A percentile compares a stretch with the other conserved stretches of the same genome.
Evolutionary conservation across 169 alveolate species (phyloP).

Genomic region (Plasmodium fragile): DNA sequence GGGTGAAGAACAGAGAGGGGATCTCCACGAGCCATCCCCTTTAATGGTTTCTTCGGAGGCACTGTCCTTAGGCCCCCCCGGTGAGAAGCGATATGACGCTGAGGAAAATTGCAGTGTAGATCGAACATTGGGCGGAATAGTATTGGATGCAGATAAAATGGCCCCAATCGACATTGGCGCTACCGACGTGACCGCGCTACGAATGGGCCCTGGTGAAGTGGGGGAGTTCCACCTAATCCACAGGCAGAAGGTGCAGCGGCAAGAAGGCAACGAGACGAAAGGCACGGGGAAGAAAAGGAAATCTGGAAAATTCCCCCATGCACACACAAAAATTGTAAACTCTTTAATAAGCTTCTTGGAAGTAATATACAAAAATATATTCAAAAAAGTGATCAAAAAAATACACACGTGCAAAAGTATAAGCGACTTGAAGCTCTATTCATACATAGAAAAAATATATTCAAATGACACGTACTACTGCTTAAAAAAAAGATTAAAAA

Average conservation of each 20-base stretch:
- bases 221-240: conserved; percentile 22
- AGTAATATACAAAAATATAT: conserved; percentile 52
- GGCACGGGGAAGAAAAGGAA: background rate
- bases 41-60: background rate
- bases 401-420: conserved; percentile 56
- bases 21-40: background rate
- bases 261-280: background rate
- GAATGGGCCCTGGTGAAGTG: background rate
- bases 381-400: conserved; percentile 53
- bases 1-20: background rate
- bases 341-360: conserved; percentile 28
- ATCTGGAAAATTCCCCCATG: conserved; percentile 1
- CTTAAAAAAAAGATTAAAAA: conserved; percentile 47
- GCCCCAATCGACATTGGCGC: background rate
- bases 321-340: conserved; percentile 7
- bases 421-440: conserved; percentile 54
- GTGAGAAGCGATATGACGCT: background rate
- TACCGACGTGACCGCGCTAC: background rate
- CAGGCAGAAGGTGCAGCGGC: conserved; percentile 5
- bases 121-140: background rate
- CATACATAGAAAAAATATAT: conserved; percentile 47
- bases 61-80: background rate
- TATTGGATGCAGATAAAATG: background rate
- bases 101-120: background rate
- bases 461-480: conserved; percentile 50